Conservation (phyloP, 164 flowering plant genomes). For the Piper longum region DNA sequence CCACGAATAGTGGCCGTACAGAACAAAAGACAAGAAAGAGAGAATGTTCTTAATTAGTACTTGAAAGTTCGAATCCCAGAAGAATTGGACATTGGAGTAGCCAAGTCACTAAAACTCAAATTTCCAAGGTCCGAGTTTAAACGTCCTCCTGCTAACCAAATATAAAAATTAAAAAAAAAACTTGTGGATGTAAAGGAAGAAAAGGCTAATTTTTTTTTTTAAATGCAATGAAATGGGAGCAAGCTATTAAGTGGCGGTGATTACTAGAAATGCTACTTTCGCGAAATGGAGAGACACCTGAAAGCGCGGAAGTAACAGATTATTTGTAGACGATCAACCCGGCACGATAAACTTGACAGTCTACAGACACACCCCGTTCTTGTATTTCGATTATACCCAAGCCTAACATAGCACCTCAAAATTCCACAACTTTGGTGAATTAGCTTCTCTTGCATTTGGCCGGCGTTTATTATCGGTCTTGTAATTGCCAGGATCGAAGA, state of each 20-base stretch:
- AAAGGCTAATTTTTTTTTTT: too few species aligned
- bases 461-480: too few species aligned
- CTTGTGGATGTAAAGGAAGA: neutral
- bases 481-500: neutral
- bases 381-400: too few species aligned
- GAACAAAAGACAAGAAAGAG: neutral
- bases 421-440: too few species aligned
- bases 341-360: too few species aligned
- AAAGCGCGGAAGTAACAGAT: slow-evolving; percentile 2
- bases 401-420: too few species aligned
- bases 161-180: neutral
- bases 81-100: slow-evolving; percentile 15
- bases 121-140: slow-evolving; percentile 11
- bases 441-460: too few species aligned
- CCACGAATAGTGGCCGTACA: neutral
- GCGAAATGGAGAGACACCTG: slow-evolving; percentile 4
- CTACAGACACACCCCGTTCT: too few species aligned
- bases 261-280: slow-evolving; percentile 11
- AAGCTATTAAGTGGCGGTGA: neutral
- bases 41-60: slow-evolving; percentile 10
- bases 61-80: slow-evolving; percentile 16
- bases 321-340: neutral
- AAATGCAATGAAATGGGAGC: neutral
- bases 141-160: slow-evolving; percentile 16
- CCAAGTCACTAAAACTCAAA: slow-evolving; percentile 9